Base-by-base conservation (phyloP, 1,284 basidiomycete species). In the Entoloma clypeatum region DNA sequence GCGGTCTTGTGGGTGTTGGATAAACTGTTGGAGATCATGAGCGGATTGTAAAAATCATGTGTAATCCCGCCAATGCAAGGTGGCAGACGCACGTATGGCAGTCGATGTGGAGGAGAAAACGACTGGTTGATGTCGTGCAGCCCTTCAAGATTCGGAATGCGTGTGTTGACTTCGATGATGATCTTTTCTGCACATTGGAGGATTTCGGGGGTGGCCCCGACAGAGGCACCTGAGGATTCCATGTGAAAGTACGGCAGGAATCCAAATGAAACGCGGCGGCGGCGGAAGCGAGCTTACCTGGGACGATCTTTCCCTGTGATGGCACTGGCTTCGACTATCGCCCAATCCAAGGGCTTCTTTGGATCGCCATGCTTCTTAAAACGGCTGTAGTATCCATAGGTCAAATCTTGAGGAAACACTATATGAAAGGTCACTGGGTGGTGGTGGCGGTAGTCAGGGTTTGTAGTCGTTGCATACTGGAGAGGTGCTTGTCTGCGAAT, bases 191-290 rank as follows among this genome's bases (percentile, higher is more conserved):
- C 72, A 10, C 57, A 58, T 44, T 70, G 66, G 7, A 76, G 46
- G 36, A 76, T 74, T 49, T 76, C 74, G 4, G 72, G 73, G 1
- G 70, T 71, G 2, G 73, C 74, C 23, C 74, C 72, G 11, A 75
- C 71, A 1, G 70, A 72, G 3, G 72, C 72, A 36, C 68, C 67
- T 58, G 19, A 21, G 30, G n/a, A n/a, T n/a, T n/a, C n/a, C n/a
- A n/a, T n/a, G n/a, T n/a, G n/a, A n/a, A n/a, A 16, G 17, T 21
- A 27, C 8, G 21, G 6, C 14, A 11, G 16, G 31, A 25, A 22
- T 36, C 21, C 25, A 19, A 21, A 8, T 22, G 16, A n/a, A 18
- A 18, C 4, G 2, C n/a, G 19, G 13, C 2, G 2, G 9, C 22
- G 4, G 19, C 23, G 17, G 7, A 6, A 19, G 25, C 17, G 18